phyloP scores from a whole-genome alignment of 139 green algal species.

The Chlorella sp. region DNA sequence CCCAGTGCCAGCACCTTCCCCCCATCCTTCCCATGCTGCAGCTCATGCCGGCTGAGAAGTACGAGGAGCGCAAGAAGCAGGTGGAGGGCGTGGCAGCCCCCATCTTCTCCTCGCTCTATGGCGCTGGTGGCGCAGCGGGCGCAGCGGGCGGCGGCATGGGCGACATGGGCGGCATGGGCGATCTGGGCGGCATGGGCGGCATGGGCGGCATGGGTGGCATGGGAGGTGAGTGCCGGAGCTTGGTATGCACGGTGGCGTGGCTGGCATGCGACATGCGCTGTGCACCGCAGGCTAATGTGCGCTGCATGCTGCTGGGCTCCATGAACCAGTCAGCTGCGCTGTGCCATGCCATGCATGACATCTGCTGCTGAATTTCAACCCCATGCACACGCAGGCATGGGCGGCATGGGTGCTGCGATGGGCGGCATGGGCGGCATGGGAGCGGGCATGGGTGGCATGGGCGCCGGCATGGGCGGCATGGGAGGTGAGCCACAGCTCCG shows the following conservation, averaged over 20 bases:
- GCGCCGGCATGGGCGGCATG: neutral
- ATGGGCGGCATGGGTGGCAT: conserved; percentile 20
- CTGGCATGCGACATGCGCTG: neutral
- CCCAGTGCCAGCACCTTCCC: neutral
- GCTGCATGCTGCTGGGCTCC: too few relatives aligned
- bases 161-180: conserved; percentile 3
- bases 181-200: neutral
- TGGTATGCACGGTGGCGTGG: neutral
- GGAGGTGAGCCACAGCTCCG: neutral
- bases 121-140: neutral
- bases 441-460: neutral
- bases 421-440: neutral
- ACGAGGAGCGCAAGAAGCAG: conserved; percentile 97
- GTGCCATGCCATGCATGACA: too few relatives aligned
- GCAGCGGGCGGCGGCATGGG: neutral
- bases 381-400: neutral
- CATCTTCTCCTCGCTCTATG: conserved; percentile 91
- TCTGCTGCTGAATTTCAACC: too few relatives aligned
- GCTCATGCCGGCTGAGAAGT: conserved; percentile 81
- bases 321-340: too few relatives aligned
- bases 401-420: neutral
- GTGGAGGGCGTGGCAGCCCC: conserved; percentile 93
- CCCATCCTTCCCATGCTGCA: neutral
- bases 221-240: neutral
- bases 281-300: neutral